Percentiles rank a stretch among this genome's conserved stretches.
These are phyloP conservation scores for Fraxinus sp. DNA, from an alignment of 305 asterid species.

Conservation along the genomic window DNA sequence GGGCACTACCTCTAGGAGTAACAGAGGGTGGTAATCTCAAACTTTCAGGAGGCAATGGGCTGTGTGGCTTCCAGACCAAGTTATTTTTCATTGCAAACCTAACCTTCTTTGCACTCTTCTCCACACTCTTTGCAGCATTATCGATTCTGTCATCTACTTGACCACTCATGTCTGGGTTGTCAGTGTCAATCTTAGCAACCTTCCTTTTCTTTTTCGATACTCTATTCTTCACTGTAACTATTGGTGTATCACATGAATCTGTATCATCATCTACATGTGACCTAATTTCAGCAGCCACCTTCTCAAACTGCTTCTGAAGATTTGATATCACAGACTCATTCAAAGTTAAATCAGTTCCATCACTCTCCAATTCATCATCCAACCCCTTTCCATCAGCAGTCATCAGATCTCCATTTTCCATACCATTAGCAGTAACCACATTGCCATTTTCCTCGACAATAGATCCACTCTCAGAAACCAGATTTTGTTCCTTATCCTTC, in stretches of 20 bases:
- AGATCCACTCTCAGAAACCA: constrained; percentile 29
- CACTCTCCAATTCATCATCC: constrained; percentile 31
- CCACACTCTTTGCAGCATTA: constrained; percentile 46
- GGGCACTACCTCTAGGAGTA: constrained; percentile 92
- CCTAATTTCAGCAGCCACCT: constrained; percentile 67
- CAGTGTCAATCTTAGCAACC: constrained; percentile 37
- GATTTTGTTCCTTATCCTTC: constrained; percentile 29
- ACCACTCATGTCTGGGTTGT: constrained; percentile 20
- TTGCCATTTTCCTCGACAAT: constrained; percentile 31
- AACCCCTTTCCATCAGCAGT: constrained; percentile 24
- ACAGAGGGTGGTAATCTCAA: constrained; percentile 86
- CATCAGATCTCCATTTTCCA: constrained; percentile 23
- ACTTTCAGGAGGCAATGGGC: constrained; percentile 89
- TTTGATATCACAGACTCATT: constrained; percentile 62
- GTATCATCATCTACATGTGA: constrained; percentile 39
- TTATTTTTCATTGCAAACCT: constrained; percentile 85
- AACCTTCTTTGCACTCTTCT: constrained; percentile 80
- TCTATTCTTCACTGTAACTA: constrained; percentile 29
- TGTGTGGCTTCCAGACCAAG: constrained; percentile 87
- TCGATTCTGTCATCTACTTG: constrained; percentile 36
- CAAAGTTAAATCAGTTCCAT: constrained; percentile 33
- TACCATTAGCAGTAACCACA: constrained; percentile 5
- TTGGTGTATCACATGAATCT: constrained; percentile 34
- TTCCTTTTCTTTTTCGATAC: constrained; percentile 46
- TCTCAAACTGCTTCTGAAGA: constrained; percentile 88